These are phyloP conservation scores for Ceratobasidium sp. DNA, from an alignment of 1,284 basidiomycete species.

Conservation along the genomic window DNA sequence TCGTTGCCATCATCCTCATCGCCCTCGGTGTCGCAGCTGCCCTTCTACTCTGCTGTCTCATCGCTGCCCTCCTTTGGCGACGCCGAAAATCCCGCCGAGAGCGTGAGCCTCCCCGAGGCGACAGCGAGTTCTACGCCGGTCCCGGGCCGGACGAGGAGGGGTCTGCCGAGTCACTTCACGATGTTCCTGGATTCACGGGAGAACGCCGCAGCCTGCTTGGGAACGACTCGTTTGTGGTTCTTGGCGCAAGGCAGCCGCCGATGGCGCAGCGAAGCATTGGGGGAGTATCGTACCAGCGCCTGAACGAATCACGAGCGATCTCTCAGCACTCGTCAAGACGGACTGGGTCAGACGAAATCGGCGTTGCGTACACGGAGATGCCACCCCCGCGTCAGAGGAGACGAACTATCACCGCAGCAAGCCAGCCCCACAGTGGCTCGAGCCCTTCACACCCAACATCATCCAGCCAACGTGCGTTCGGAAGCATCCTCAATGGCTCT, in stretches of 20 bases:
- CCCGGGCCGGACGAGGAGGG: constrained; percentile 20
- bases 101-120: constrained; percentile 28
- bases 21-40: constrained; percentile 24
- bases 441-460: constrained; percentile 42
- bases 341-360: constrained; percentile 35
- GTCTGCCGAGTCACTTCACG: constrained; percentile 24
- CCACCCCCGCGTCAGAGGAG: constrained; percentile 24
- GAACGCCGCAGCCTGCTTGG: constrained; percentile 38
- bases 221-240: constrained; percentile 42
- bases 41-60: constrained; percentile 24
- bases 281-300: constrained; percentile 35
- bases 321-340: constrained; percentile 16
- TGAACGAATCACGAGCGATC: constrained; percentile 17
- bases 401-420: constrained; percentile 26
- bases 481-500: constrained; percentile 39
- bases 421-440: constrained; percentile 23
- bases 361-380: constrained; percentile 38
- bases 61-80: constrained; percentile 31
- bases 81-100: constrained; percentile 24
- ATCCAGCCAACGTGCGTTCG: constrained; percentile 36
- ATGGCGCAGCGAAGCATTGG: constrained; percentile 38
- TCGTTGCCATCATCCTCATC: constrained; percentile 35
- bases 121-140: constrained; percentile 41
- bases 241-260: background rate
- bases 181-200: constrained; percentile 11